These are phyloP conservation scores for Penicillium tannophilum DNA, from an alignment of 495 filamentous ascomycete genomes.

Conservation along the genomic window DNA sequence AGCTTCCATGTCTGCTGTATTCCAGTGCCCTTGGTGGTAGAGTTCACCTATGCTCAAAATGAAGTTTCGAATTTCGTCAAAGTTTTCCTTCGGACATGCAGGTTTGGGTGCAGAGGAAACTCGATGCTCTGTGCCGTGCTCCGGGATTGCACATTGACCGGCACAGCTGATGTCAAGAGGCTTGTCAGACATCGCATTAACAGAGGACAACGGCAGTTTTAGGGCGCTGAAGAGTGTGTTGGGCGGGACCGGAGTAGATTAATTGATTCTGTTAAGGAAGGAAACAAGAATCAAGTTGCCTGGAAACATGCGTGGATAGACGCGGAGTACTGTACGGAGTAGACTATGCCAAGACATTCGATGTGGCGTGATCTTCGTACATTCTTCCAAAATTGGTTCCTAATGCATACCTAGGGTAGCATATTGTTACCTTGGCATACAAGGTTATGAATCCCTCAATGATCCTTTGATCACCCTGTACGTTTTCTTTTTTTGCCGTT, in stretches of 20 bases:
- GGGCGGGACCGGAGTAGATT: background rate
- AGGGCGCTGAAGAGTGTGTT: background rate
- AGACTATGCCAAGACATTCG: background rate
- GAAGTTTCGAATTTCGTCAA: background rate
- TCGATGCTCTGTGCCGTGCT: background rate
- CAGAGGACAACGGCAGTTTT: background rate
- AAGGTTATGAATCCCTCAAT: background rate
- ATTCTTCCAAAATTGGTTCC: background rate
- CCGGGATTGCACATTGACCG: no score
- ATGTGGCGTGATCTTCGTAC: background rate
- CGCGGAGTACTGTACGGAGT: background rate
- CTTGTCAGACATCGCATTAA: background rate
- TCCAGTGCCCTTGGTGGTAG: background rate
- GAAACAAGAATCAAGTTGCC: conserved; percentile 1
- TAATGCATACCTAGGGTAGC: background rate
- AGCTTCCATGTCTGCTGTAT: background rate
- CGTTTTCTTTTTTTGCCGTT: background rate
- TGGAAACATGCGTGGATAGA: background rate
- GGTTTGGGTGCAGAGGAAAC: no score
- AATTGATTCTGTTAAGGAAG: background rate
- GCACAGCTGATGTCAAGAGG: no score
- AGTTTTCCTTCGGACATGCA: background rate
- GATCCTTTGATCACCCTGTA: background rate
- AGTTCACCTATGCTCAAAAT: background rate
- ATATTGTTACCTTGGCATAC: background rate